Conservation (phyloP, 768 basidiomycete species). For the Boletus rubescentipes region DNA sequence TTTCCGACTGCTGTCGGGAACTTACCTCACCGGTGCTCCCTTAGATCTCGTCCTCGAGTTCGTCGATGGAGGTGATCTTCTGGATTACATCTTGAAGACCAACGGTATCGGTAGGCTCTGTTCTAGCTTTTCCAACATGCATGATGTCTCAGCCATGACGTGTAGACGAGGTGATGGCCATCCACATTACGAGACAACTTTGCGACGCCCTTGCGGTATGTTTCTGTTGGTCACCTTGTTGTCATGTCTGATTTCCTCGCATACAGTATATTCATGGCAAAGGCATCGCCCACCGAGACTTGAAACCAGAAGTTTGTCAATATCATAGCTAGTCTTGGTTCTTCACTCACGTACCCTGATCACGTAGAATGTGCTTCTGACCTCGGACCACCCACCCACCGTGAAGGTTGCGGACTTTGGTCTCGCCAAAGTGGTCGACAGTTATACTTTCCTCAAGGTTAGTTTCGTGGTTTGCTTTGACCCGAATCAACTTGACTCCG, state of each 20-base stretch:
- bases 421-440: constrained; percentile 87
- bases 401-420: constrained; percentile 97
- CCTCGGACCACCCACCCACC: constrained; percentile 59
- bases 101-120: constrained; percentile 57
- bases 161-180: constrained; percentile 53
- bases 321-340: not conserved
- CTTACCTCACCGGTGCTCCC: constrained; percentile 26
- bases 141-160: not conserved
- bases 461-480: constrained; percentile 19
- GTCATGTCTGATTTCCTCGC: constrained; percentile 2
- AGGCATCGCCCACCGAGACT: constrained; percentile 88
- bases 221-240: not conserved
- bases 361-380: constrained; percentile 78
- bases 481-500: not conserved
- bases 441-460: constrained; percentile 73
- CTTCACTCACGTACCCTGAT: constrained; percentile 1
- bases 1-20: not conserved
- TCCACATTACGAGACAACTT: constrained; percentile 78
- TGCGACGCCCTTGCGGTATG: constrained; percentile 75
- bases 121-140: not conserved
- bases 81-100: constrained; percentile 69
- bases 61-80: constrained; percentile 84
- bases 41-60: constrained; percentile 82
- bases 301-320: constrained; percentile 76
- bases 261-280: constrained; percentile 63